Base-by-base conservation (phyloP, 1,139 yeast species). In the Debaryomyces nepalensis region DNA sequence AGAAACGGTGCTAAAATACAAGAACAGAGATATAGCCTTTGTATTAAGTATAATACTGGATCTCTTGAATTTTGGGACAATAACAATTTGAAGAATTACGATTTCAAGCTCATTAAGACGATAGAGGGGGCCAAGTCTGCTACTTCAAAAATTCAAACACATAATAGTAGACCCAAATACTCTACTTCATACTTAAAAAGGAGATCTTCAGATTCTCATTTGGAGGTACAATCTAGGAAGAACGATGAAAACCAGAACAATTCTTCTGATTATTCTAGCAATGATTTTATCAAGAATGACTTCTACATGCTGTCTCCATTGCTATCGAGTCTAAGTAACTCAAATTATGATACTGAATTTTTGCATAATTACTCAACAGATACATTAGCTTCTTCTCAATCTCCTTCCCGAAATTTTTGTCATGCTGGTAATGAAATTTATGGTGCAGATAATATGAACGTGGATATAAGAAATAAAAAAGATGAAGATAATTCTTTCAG, bases 51-150 rank as follows among this genome's bases (percentile, higher is more conserved):
- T 58, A 59, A 57, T 35, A 61, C 79, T 20, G 66, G 68, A 22
- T 71, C 72, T 19, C 58, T 62, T 22, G 91, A 84, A 52, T 79
- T 58, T 57, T 89, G 96, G 96, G 96, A 88, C 62, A 88, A 87
- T 64, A 88, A 89, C 61, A 50, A 64, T 29, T 59, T 57, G 37
- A 61, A 65, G 40, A 88, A 88, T 62, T 88, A 85, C 62, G 71
- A 70, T 38, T 70, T 87, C 20, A 65, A 66, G 40, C 68, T 85
- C 43, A 65, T 56, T 12, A 68, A 67, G 45, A 40, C 38, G n/a
- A 21, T 29, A 15, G 32, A 37, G 23, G 12, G 33, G 26, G 4
- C 31, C 22, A 16, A 26, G 15, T 0, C 26, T 19, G 36, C 29
- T 21, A 26, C 38, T 21, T 26, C 38, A 10, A 35, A 40, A 23